Percentiles rank a stretch among this genome's conserved stretches.
These are phyloP conservation scores for Venturia aucupariae DNA, from an alignment of 2,329 filamentous ascomycete genomes.

Conservation along the genomic window DNA sequence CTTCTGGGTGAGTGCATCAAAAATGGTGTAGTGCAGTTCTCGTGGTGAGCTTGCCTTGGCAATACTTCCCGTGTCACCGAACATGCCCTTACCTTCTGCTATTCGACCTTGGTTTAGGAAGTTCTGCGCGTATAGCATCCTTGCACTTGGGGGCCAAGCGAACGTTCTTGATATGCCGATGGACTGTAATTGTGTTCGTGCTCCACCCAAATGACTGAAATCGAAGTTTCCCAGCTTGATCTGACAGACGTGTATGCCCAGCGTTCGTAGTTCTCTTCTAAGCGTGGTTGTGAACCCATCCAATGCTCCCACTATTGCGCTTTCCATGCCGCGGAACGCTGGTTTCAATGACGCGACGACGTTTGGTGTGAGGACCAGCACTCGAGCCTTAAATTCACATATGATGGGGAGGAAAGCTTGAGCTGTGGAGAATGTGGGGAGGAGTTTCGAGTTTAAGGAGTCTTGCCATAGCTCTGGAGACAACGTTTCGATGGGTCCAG, in stretches of 20 bases:
- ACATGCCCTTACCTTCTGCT: slow-evolving; percentile 43
- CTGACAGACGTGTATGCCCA: slow-evolving; percentile 72
- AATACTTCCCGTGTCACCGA: slow-evolving; percentile 24
- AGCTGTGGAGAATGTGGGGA: slow-evolving; percentile 79
- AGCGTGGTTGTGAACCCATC: slow-evolving; percentile 76
- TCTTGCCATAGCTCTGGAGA: slow-evolving; percentile 78
- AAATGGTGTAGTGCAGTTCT: slow-evolving; percentile 76
- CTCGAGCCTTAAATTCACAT: slow-evolving; percentile 48
- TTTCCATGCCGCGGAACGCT: slow-evolving; percentile 77
- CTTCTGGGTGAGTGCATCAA: slow-evolving; percentile 72
- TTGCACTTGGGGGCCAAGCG: slow-evolving; percentile 29
- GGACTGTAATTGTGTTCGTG: slow-evolving; percentile 18
- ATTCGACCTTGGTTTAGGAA: slow-evolving; percentile 29
- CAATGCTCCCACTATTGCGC: slow-evolving; percentile 76
- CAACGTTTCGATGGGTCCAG: slow-evolving; percentile 76
- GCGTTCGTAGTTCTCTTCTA: slow-evolving; percentile 64
- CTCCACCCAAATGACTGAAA: slow-evolving; percentile 51
- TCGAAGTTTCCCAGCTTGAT: slow-evolving; percentile 90
- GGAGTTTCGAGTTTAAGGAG: slow-evolving; percentile 81
- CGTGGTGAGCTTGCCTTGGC: slow-evolving; percentile 42
- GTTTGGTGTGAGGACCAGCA: slow-evolving; percentile 69
- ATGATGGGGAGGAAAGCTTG: slow-evolving; percentile 66
- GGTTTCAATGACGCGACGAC: slow-evolving; percentile 73
- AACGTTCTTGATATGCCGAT: slow-evolving; percentile 25
- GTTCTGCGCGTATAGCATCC: slow-evolving; percentile 29